These are phyloP conservation scores for Drechslerella coelobrocha DNA, from an alignment of 2,329 filamentous ascomycete species.

Conservation along the genomic window DNA sequence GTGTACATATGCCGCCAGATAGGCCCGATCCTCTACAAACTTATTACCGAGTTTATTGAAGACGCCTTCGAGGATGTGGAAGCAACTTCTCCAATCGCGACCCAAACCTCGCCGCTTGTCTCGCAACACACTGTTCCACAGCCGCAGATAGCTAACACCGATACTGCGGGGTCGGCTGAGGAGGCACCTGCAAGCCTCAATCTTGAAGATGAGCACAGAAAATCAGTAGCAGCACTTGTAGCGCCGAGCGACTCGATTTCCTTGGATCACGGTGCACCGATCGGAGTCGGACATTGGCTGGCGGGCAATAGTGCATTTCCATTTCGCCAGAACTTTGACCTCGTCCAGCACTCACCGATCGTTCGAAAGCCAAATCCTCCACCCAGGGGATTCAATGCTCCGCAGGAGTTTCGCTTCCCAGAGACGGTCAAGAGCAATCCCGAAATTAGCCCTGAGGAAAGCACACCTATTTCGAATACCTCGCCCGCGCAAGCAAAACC, in stretches of 20 bases:
- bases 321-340: slow-evolving; percentile 21
- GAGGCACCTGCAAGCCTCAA: background rate
- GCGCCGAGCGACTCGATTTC: background rate
- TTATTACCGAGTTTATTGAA: slow-evolving; percentile 33
- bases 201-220: slow-evolving; percentile 4
- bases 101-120: slow-evolving; percentile 1
- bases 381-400: background rate
- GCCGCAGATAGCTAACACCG: background rate
- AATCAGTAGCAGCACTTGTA: background rate
- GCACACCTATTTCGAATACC: slow-evolving; percentile 10
- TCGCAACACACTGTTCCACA: slow-evolving; percentile 15
- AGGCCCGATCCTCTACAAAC: slow-evolving; percentile 30
- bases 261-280: background rate
- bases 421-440: slow-evolving; percentile 18
- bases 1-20: slow-evolving; percentile 33
- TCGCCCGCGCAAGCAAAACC: slow-evolving; percentile 17
- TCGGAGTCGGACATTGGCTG: slow-evolving; percentile 19
- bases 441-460: slow-evolving; percentile 6
- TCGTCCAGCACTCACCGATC: slow-evolving; percentile 15
- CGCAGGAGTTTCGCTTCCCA: slow-evolving; percentile 10
- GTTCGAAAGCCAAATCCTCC: background rate
- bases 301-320: slow-evolving; percentile 20
- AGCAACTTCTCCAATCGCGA: background rate
- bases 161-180: background rate
- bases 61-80: slow-evolving; percentile 18